Conservation (phyloP, 495 filamentous ascomycete genomes). For the Lasiosphaeris hirsuta region DNA sequence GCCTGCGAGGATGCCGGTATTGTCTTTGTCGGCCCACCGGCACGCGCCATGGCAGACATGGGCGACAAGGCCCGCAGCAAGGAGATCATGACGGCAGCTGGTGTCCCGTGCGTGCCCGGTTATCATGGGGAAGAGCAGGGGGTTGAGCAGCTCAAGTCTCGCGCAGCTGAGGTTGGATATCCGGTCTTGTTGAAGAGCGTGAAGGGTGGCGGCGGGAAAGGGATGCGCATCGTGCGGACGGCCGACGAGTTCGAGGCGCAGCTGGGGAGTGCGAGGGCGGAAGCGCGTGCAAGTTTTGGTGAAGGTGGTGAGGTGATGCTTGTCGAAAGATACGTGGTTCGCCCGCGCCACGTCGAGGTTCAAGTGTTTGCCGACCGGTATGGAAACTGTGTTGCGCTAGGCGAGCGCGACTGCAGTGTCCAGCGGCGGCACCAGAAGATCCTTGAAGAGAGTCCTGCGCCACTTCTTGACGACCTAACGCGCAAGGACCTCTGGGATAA, state of each 20-base stretch:
- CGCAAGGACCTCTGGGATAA: slow-evolving; percentile 92
- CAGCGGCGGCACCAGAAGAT: slow-evolving; percentile 95
- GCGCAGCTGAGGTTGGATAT: slow-evolving; percentile 80
- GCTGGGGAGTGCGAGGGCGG: slow-evolving; percentile 81
- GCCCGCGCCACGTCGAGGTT: slow-evolving; percentile 94
- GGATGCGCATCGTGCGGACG: slow-evolving; percentile 88
- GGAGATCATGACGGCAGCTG: slow-evolving; percentile 90
- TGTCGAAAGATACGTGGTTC: slow-evolving; percentile 94
- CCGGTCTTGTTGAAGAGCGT: slow-evolving; percentile 96
- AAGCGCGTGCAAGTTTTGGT: slow-evolving; percentile 88
- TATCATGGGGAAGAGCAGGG: slow-evolving; percentile 90
- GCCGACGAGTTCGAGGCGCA: slow-evolving; percentile 77
- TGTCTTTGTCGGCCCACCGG: slow-evolving; percentile 91
- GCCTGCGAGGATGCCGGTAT: slow-evolving; percentile 88
- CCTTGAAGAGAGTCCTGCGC: slow-evolving; percentile 92
- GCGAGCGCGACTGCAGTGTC: slow-evolving; percentile 83
- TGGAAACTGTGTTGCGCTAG: slow-evolving; percentile 78
- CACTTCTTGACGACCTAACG: slow-evolving; percentile 71
- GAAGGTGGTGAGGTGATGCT: slow-evolving; percentile 84
- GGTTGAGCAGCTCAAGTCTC: slow-evolving; percentile 60
- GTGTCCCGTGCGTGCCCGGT: slow-evolving; percentile 92
- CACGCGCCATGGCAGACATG: slow-evolving; percentile 93
- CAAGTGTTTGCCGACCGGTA: slow-evolving; percentile 94
- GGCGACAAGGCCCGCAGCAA: slow-evolving; percentile 90
- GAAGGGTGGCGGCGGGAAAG: slow-evolving; percentile 94